Evolutionary conservation across 2,329 filamentous ascomycete genomes (phyloP), one percentile per base, ranked within the genome.

Genomic region (Cladophialophora chaetospira): DNA sequence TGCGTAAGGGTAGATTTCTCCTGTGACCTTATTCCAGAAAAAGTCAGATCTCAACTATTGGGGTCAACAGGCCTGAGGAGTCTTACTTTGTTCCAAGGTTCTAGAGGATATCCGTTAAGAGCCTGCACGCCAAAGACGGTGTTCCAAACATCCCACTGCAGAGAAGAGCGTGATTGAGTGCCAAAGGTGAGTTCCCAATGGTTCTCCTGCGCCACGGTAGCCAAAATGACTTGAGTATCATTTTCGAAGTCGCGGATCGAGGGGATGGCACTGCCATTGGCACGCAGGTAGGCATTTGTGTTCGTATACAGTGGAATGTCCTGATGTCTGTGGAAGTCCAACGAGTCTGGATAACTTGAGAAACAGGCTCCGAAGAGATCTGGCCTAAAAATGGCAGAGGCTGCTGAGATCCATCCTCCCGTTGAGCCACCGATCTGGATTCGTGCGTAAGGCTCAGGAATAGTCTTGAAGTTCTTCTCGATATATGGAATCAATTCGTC

Each of bases 101-200:
- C 55, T 13, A 58, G 55, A 15, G 55, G 55, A 26, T 58, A 58
- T 1, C 44, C 36, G 21, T 58, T 58, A 33, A 49, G 19, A 13
- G 50, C 55, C 36, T 58, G 55, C 5, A 54, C 55, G 13, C 55
- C 55, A 29, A 58, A 58, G 10, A 58, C 55, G 5, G 55, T 42
- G 44, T 58, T 58, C 55, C 55, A 58, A 5, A 58, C 55, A 25
- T 58, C 55, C 55, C 55, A 58, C 44, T 58, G 55, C 25, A 49
- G 44, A 31, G 36, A 53, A 10, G 55, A 53, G 33, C 55, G 55
- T 4, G 50, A 40, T 15, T 42, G 43, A 9, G 50, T 54, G 50
- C 55, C 55, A 21, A 54, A 58, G 4, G 50, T 58, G 11, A 58
- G 50, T 28, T 58, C 55, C 55, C 55, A 58, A 28, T 58, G 55